Base-by-base conservation (phyloP, 164 flowering plant species). In the Nymphaea thermarum region DNA sequence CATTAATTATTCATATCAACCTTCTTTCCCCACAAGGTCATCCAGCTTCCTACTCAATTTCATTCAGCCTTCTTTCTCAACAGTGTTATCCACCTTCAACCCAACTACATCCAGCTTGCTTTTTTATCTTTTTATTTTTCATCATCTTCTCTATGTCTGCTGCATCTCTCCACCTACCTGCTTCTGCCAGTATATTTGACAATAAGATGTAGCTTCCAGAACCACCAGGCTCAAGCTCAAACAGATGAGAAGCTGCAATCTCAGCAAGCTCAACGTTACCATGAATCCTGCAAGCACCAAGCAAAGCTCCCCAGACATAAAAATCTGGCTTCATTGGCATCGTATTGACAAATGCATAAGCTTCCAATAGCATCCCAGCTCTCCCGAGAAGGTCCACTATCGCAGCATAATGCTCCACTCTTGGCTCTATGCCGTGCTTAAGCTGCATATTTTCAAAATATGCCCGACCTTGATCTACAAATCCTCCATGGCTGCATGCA, bases 251-350 rank as follows among this genome's bases (percentile, higher is more conserved):
- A 5, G 89, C 87, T 7, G 93, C 93, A 7, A 81, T 64, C 74
- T 85, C 85, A 36, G 88, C 96, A 11, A 93, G 82, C 42, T 85
- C 88, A n/a, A 89, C 73, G 67, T 87, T 77, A 41, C 89, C 88
- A 77, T 87, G 86, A 44, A 63, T 84, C 75, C 80, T 82, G 73
- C 97, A 91, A 4, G 93, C 93, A 25, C 95, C 96, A 55, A 91
- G 72, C 44, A 91, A 71, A 47, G 97, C 93, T 55, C 96, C 96
- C 98, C 97, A 94, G 6, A 89, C 96, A 77, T 83, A 88, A 44
- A 77, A 71, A 74, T 94, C 91, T 4, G 96, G 93, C 63, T 84
- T 77, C 1, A 87, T 42, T 0, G 91, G 85, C 97, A 93, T 91
- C 15, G 57, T 47, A 71, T 78, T 77, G 17, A 93, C 85, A 62